Evolutionary conservation across 805 yeast species (phyloP), one percentile per base, ranked within the genome.

Genomic region (Starmerella ratchasimensis): DNA sequence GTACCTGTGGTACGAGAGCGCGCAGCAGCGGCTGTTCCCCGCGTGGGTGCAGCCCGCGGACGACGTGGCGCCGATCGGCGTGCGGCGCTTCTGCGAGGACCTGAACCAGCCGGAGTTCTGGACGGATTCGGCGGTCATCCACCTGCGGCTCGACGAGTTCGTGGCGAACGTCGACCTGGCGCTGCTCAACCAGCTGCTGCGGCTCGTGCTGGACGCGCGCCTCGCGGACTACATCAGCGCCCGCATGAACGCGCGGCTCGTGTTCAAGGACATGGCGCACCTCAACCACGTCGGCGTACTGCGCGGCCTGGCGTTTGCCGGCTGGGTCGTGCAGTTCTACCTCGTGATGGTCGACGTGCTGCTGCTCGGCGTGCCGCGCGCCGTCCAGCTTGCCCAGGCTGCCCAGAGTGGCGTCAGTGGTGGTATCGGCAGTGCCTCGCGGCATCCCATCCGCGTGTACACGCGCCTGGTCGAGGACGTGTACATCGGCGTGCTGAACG

Each of bases 21-120:
- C 82, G 38, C 76, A 80, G 54, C 62, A 95, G 42, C 72, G 76
- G 6, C 59, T 90, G 20, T 90, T 90, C 59, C 99, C 99, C 3
- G 78, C 76, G 54, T 90, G 98, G 98, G 69, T 90, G 28, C 90
- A 90, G 54, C 98, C 99, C 7, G 74, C 80, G 48, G 98, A 90
- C 51, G 98, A 90, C 57, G 78, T 90, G 17, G 93, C 97, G 0
- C 98, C 95, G 0, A 58, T 86, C 23, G 63, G 88, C 43, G 93
- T 80, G 1, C 84, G 88, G 60, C 88, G 86, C 54, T 90, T 95
- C 94, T 75, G 83, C 50, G 93, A 81, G 51, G 94, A 94, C 11
- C 67, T 90, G 33, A 88, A 83, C 55, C 82, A 83, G 47, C 61
- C 71, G 9, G 63, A 73, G 25, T 78, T 88, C 1, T 90, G 98